These are phyloP conservation scores for Ceratocystis cacaofunesta DNA, from an alignment of 2,329 filamentous ascomycete genomes.

Conservation along the genomic window DNA sequence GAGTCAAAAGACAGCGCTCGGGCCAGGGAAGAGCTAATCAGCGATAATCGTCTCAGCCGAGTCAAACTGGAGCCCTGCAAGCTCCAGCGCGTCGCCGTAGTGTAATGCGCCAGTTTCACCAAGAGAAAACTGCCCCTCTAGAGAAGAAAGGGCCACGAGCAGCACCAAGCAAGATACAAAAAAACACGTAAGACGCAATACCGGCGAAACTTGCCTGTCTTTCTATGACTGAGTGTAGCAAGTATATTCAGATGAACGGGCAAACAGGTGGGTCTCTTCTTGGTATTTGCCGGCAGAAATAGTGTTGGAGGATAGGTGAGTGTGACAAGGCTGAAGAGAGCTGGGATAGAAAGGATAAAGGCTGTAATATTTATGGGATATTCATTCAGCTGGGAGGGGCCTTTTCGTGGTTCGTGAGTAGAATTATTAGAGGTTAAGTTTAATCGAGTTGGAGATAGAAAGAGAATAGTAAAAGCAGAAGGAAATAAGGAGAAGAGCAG, in stretches of 20 bases:
- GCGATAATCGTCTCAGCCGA: neutral
- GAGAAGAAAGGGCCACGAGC: conserved; percentile 1
- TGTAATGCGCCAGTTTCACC: conserved; percentile 13
- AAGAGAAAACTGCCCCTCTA: neutral
- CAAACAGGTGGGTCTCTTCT: neutral
- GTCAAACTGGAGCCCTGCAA: conserved; percentile 11
- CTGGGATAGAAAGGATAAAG: neutral
- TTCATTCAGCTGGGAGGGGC: neutral
- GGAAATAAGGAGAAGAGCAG: neutral
- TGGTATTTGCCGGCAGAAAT: neutral
- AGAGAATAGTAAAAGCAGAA: neutral
- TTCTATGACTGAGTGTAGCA: too few species aligned
- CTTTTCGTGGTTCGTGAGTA: neutral
- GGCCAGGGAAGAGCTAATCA: neutral
- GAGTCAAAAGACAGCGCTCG: neutral
- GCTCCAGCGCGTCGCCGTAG: conserved; percentile 14
- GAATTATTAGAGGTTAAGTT: neutral
- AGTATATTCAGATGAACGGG: neutral
- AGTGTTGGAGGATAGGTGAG: neutral
- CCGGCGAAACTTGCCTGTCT: too few species aligned
- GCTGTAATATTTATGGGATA: neutral
- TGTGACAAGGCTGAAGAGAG: conserved; percentile 1
- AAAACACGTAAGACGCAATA: too few species aligned
- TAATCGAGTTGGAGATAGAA: neutral
- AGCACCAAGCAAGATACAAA: neutral